Evolutionary conservation across 345 rosid genomes (phyloP), one percentile per base, ranked within the genome.

Genomic region (Clarkia xantiana): DNA sequence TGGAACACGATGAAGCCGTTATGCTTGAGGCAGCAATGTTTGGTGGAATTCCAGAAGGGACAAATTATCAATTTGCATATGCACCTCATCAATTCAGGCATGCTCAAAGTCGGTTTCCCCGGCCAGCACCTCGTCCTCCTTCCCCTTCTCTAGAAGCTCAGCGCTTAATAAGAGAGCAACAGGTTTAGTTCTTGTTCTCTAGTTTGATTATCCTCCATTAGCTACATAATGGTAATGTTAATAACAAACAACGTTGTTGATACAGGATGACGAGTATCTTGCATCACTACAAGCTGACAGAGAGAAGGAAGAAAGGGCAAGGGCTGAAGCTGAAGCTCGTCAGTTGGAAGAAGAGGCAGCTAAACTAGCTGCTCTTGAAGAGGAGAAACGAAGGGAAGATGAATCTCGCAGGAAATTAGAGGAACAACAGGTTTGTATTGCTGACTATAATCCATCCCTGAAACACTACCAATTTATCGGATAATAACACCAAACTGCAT

Each of bases 11-110:
- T 72, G 99, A 93, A 62, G 97, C 99, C 43, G 97, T 93, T 55
- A 93, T 93, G 99, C 99, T 93, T 23, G 99, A 93, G 68, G 97
- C 99, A 68, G 99, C 99, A 61, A 93, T 93, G 95, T 93, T 93
- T 54, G 99, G 99, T 60, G 99, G 98, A 57, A 67, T 93, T 60
- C 94, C 99, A 62, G 99, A 87, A 57, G 71, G 53, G 54, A 62
- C 79, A 57, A 86, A 74, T 54, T 93, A 84, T 62, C 70, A 52
- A 54, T 70, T 60, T 58, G 62, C 76, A 42, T 70, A 71, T 67
- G 76, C 74, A 57, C 88, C 94, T 60, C 84, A 76, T 61, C 80
- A 70, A 40, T 76, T 69, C 50, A 72, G 76, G 77, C 78, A 46
- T 51, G 36, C 71, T 45, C 74, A 72, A 53, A 66, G 55, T 20